Base-by-base conservation (phyloP, 2,329 filamentous ascomycete genomes). In the Aspergillus spinulosporus region DNA sequence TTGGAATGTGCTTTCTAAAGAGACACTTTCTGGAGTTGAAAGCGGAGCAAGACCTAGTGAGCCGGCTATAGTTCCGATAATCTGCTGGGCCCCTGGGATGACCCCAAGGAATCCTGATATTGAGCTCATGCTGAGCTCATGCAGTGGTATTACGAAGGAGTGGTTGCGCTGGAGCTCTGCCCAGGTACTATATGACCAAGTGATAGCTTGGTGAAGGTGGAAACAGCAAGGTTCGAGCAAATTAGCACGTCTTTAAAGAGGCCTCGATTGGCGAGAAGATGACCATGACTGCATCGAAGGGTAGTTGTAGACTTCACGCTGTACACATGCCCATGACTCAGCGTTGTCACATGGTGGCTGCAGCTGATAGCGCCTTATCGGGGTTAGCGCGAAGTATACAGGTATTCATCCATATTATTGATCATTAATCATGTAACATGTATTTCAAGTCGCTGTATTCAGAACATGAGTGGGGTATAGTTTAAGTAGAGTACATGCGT, bases 41-140 rank as follows among this genome's bases (percentile, higher is more conserved):
- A 67, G 59, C 6, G 67, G 62, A 6, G 62, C 63, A 34, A 74
- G 59, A 39, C 68, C 65, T 32, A 73, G 52, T 26, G 71, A 66
- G 28, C 68, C 64, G n/a, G 66, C 58, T 49, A 73, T 34, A 43
- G 65, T 63, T 55, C 70, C 68, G 36, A 74, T 62, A 52, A 74
- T 66, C 58, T 68, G 64, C 58, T 73, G 71, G 34, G 72, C 71
- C 15, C 70, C 70, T 34, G 72, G 72, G 43, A 73, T 54, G 31
- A 57, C 58, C 54, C 65, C 56, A 31, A 64, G 56, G 39, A 65
- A 49, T 32, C 34, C 36, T 15, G 55, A 43, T 40, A 58, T 59
- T 42, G 50, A 45, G 52, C 34, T 56, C 31, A 44, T 54, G 39
- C 28, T 28, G 37, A 40, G 9, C 15, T 42, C 15, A 21, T 21